Base-by-base conservation (phyloP, 192 early-diverging fungal species). In the Coemansia guatemalensis region DNA sequence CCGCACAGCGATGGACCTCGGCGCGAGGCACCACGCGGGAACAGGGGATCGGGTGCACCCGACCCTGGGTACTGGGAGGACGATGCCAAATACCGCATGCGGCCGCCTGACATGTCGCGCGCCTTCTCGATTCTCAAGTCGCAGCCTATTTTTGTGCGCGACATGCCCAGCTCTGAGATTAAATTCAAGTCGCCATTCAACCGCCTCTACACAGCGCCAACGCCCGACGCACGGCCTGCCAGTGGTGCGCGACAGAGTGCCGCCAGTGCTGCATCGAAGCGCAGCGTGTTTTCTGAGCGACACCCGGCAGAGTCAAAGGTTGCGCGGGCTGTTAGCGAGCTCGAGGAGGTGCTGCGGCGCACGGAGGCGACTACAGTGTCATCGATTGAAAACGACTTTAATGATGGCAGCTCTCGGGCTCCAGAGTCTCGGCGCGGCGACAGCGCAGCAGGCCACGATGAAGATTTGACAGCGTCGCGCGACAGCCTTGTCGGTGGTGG, bases 271-370 rank as follows among this genome's bases (percentile, higher is more conserved):
- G 52, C 58, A 17, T 48, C 35, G 8, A 29, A 48, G 12, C 47
- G 53, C 25, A 51, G 64, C 60, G 27, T 59, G 20, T 75, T 75
- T 54, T 41, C 68, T 7, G 72, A 81, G 39, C 68, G 68, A 11
- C 71, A 74, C n/a, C 78, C 78, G 2, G 62, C 69, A 20, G 78
- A 81, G 62, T 74, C 78, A 48, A 81, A 81, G 69, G 78, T 81
- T 6, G 78, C 78, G 24, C 67, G 74, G 72, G 78, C 78, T 0
- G 78, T 81, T n/a, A 81, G 78, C 41, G 78, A 81, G 65, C 78
- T 81, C 0, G 78, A 81, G 30, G 78, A 81, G 56, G 78, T 81
- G 5, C 49, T 81, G 24, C 72, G 78, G 8, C 78, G 78, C 35
- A 81, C 78, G 5, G 78, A 81, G 29, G 73, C 78, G 4, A 69